These are phyloP conservation scores for Blastocystis sp. DNA, from an alignment of 352 stramenopile genomes.

Conservation along the genomic window DNA sequence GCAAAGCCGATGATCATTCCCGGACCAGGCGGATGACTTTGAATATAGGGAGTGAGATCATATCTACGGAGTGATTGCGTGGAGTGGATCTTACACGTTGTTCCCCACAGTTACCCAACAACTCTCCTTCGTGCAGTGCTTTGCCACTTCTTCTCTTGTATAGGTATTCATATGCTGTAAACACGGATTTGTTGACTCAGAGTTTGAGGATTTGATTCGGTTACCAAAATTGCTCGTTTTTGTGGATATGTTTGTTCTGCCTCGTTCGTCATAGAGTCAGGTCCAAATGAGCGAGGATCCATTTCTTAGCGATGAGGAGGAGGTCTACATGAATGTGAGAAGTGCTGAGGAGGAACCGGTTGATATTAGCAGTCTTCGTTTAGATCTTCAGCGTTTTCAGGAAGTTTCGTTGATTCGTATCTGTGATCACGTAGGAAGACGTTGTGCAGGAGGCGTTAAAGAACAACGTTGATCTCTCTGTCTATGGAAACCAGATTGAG, in stretches of 20 bases:
- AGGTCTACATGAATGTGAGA: conserved; percentile 32
- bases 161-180: conserved; percentile 7
- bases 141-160: conserved; percentile 10
- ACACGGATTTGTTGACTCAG: background rate
- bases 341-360: conserved; percentile 7
- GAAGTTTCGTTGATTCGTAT: background rate
- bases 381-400: conserved; percentile 42
- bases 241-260: background rate
- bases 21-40: conserved; percentile 8
- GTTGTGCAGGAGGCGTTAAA: conserved; percentile 48
- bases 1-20: conserved; percentile 25
- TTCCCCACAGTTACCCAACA: conserved; percentile 24
- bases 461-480: conserved; percentile 48
- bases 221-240: background rate
- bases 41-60: conserved; percentile 27
- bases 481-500: conserved; percentile 45
- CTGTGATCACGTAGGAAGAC: conserved; percentile 9
- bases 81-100: conserved; percentile 1
- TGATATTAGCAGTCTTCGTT: conserved; percentile 48
- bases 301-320: conserved; percentile 41
- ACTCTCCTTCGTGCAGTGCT: conserved; percentile 45
- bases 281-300: background rate
- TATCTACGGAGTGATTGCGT: conserved; percentile 1
- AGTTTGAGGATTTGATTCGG: background rate
- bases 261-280: background rate